A percentile compares a stretch with the other conserved stretches of the same genome.
These are phyloP conservation scores for Diaporthe longicolla DNA, from an alignment of 2,329 filamentous ascomycete species.

Conservation along the genomic window DNA sequence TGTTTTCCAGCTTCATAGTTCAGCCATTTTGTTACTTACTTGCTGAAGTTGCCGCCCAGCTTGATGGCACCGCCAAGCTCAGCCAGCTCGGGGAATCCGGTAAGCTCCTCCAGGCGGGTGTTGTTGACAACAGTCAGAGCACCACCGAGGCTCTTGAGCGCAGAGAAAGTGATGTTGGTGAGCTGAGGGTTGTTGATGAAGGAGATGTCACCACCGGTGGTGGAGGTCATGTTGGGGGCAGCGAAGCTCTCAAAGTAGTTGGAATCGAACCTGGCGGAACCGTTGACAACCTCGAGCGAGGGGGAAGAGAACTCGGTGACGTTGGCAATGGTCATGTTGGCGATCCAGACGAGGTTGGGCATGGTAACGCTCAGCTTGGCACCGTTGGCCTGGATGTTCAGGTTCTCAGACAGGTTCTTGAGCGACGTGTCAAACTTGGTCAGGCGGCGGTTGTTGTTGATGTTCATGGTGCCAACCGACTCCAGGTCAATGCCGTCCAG, in stretches of 20 bases:
- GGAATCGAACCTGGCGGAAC: conserved; percentile 86
- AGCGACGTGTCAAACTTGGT: conserved; percentile 83
- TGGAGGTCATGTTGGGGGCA: conserved; percentile 79
- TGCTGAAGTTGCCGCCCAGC: conserved; percentile 85
- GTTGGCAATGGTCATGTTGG: conserved; percentile 87
- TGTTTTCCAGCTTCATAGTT: neutral
- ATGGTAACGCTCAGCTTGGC: conserved; percentile 78
- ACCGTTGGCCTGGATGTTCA: conserved; percentile 87
- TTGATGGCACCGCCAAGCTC: conserved; percentile 85
- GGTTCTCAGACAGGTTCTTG: conserved; percentile 77
- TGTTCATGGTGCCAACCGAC: conserved; percentile 79
- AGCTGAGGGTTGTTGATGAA: conserved; percentile 75
- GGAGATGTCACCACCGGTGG: conserved; percentile 71
- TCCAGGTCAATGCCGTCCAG: conserved; percentile 86
- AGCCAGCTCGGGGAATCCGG: conserved; percentile 77
- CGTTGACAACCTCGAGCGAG: conserved; percentile 79
- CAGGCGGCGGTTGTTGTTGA: conserved; percentile 92
- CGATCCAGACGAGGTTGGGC: conserved; percentile 82
- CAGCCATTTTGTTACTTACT: conserved; percentile 68
- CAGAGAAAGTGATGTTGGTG: conserved; percentile 82
- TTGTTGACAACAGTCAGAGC: conserved; percentile 93
- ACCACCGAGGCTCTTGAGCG: conserved; percentile 78
- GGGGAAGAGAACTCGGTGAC: conserved; percentile 81
- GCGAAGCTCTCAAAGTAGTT: conserved; percentile 76
- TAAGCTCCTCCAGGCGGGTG: conserved; percentile 76